Conservation (phyloP, 1,139 yeast species). For the Hyphopichia wangnamkhiaoensis region DNA sequence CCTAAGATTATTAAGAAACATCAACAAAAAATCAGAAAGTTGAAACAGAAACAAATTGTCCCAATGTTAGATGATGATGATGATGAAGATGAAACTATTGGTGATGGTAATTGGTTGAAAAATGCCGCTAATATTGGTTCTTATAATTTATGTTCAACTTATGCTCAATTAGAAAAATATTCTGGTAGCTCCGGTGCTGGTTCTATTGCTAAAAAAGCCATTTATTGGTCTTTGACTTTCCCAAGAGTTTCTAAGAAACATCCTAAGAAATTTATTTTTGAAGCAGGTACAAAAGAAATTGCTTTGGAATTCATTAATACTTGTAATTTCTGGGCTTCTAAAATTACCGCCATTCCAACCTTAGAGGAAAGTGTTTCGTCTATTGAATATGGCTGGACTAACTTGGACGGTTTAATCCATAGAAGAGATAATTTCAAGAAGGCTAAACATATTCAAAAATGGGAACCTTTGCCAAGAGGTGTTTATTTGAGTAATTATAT, state of each 20-base stretch:
- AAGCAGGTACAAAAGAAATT: slow-evolving; percentile 66
- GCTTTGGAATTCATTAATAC: slow-evolving; percentile 75
- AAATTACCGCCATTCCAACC: slow-evolving; percentile 78
- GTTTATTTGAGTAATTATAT: slow-evolving; percentile 42
- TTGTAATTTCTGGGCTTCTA: slow-evolving; percentile 89
- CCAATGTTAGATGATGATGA: slow-evolving; percentile 17
- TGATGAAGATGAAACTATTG: slow-evolving; percentile 34
- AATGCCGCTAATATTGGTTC: slow-evolving; percentile 51
- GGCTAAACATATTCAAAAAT: slow-evolving; percentile 34
- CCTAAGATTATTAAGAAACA: slow-evolving; percentile 45
- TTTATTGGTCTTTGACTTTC: slow-evolving; percentile 39
- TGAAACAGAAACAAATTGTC: slow-evolving; percentile 23
- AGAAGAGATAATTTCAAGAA: slow-evolving; percentile 37
- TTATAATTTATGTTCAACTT: slow-evolving; percentile 51
- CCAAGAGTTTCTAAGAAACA: slow-evolving; percentile 36
- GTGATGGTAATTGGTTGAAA: slow-evolving; percentile 71
- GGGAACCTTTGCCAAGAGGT: slow-evolving; percentile 47
- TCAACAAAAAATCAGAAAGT: slow-evolving; percentile 33
- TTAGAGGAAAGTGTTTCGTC: slow-evolving; percentile 63
- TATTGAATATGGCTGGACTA: slow-evolving; percentile 82
- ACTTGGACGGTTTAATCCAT: slow-evolving; percentile 38
- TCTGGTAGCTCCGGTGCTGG: slow-evolving; percentile 7
- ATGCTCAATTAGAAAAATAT: slow-evolving; percentile 42
- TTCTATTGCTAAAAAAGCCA: slow-evolving; percentile 15
- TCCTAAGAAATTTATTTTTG: slow-evolving; percentile 45